A percentile compares a stretch with the other conserved stretches of the same genome.
Evolutionary conservation across 2,329 filamentous ascomycete genomes (phyloP).

Genomic region (Ciborinia camelliae): DNA sequence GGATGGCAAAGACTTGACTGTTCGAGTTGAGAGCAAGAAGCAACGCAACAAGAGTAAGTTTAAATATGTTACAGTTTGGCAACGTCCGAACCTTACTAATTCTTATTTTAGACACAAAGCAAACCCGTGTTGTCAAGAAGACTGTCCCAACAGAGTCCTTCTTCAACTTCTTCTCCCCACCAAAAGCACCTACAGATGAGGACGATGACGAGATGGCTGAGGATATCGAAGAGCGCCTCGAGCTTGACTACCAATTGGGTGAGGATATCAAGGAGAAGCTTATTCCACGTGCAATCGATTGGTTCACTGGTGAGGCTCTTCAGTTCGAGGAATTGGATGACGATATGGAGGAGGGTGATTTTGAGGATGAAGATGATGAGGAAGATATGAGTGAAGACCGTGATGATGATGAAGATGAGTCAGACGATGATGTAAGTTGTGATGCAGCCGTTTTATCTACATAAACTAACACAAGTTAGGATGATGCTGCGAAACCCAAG

Average conservation of each 20-base stretch:
- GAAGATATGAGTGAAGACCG: conserved; percentile 84
- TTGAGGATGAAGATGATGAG: conserved; percentile 82
- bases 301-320: conserved; percentile 98
- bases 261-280: conserved; percentile 99
- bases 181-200: conserved; percentile 72
- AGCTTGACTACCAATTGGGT: conserved; percentile 97
- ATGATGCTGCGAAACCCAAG: conserved; percentile 85
- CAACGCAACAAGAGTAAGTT: conserved; percentile 96
- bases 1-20: conserved; percentile 85
- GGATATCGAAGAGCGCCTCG: conserved; percentile 95
- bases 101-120: conserved; percentile 77
- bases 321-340: conserved; percentile 92
- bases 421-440: conserved; percentile 67
- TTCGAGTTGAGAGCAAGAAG: conserved; percentile 97
- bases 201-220: conserved; percentile 72
- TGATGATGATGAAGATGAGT: conserved; percentile 70
- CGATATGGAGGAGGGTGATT: conserved; percentile 76
- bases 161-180: conserved; percentile 90
- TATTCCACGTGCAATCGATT: conserved; percentile 96
- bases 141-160: conserved; percentile 98
- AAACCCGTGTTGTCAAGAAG: conserved; percentile 98
- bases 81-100: conserved; percentile 6
- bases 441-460: not conserved
- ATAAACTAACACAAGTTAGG: conserved; percentile 49
- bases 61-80: not conserved